A percentile compares a stretch with the other conserved stretches of the same genome.
Evolutionary conservation across 345 rosid genomes (phyloP).

Genomic region (Brassica incana): DNA sequence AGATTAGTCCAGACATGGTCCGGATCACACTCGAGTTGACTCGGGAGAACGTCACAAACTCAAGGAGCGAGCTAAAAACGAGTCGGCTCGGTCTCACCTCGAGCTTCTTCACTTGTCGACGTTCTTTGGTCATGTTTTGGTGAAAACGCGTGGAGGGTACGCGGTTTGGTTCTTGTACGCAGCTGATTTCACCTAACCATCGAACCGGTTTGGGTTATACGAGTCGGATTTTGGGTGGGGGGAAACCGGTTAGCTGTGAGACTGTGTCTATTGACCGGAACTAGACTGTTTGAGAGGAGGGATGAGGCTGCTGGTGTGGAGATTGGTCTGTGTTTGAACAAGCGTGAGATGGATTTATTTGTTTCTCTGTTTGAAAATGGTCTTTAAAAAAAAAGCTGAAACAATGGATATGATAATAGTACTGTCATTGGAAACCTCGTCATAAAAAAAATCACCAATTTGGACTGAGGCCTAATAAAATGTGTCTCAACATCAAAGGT

Average conservation of each 20-base stretch:
- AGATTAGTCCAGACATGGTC: not conserved
- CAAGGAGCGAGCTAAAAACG: constrained; percentile 2
- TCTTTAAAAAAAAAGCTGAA: no score
- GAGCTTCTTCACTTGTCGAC: constrained; percentile 35
- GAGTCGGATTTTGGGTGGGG: constrained; percentile 32
- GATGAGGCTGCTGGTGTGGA: constrained; percentile 29
- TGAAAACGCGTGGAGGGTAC: constrained; percentile 26
- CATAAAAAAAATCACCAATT: no score
- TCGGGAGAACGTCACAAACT: constrained; percentile 27
- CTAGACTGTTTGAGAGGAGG: constrained; percentile 17
- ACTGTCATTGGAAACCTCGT: no score
- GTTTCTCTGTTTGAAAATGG: constrained; percentile 8
- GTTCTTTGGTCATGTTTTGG: constrained; percentile 16
- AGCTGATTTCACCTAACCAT: constrained; percentile 28
- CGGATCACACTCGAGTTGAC: constrained; percentile 3
- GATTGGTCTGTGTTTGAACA: constrained; percentile 24
- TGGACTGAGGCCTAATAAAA: no score
- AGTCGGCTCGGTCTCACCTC: not conserved
- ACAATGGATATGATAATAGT: no score
- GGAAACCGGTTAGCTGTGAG: not conserved
- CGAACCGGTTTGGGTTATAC: constrained; percentile 17
- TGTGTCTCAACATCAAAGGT: no score
- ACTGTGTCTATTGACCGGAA: not conserved
- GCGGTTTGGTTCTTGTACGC: constrained; percentile 16
- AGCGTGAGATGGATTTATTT: constrained; percentile 19